Conservation (phyloP, 305 asterid species). For the Fraxinus baroniana region DNA sequence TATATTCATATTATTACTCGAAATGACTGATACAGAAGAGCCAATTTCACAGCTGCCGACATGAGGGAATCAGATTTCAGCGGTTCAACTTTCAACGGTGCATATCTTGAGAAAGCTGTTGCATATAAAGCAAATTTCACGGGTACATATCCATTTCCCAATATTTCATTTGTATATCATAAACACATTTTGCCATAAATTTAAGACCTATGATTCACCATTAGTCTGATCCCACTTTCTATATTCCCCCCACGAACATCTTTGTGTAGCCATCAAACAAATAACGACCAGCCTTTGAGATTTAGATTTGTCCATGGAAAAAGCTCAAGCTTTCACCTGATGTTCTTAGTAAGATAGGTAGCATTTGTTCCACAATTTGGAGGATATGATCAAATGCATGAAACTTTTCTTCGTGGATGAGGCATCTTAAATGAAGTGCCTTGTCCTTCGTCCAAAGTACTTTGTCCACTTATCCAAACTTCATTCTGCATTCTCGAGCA, state of each 20-base stretch:
- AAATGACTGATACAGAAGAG: constrained; percentile 73
- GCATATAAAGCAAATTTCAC: constrained; percentile 85
- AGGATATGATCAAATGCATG: not conserved
- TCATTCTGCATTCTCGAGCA: not conserved
- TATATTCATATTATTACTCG: constrained; percentile 33
- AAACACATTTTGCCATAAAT: not conserved
- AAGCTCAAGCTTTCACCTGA: not conserved
- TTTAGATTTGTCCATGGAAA: not conserved
- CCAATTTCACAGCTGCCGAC: constrained; percentile 95
- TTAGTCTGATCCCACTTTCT: not conserved
- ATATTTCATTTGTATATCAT: not conserved
- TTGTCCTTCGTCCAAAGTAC: not conserved
- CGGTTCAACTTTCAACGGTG: constrained; percentile 91
- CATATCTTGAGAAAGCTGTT: constrained; percentile 93
- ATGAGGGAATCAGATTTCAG: constrained; percentile 97
- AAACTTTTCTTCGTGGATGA: not conserved
- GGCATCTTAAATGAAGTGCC: not conserved
- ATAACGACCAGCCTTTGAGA: not conserved
- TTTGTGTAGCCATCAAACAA: not conserved
- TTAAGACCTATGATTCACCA: not conserved
- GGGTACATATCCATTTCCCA: constrained; percentile 37
- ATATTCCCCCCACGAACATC: not conserved
- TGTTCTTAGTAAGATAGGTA: not conserved
- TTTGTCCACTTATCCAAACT: not conserved
- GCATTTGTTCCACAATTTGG: not conserved